Base-by-base conservation (phyloP, 2,329 filamentous ascomycete species). In the Hypoxylon sp. region DNA sequence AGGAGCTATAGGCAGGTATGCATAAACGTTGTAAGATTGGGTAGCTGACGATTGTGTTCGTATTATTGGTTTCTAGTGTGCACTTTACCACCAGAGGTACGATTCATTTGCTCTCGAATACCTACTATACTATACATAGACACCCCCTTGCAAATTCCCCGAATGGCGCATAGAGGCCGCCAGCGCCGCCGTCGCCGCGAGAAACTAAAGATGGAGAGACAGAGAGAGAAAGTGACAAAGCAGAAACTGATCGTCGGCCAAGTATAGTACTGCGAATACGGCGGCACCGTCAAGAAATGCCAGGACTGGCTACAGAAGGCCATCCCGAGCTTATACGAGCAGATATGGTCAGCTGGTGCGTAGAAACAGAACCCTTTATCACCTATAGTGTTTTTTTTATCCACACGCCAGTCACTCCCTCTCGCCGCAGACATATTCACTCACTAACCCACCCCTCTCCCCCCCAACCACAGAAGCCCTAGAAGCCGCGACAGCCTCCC, bases 241-340 rank as follows among this genome's bases (percentile, higher is more conserved):
- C 15, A 26, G 19, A 63, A 51, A 67, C 61, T 60, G 41, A 63
- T 52, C 45, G 43, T 54, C 38, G 16, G 45, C 20, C 55, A 67
- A 73, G 62, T 75, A 97, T 75, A 97, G 94, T 99, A 97, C 77
- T 99, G 94, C 79, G 94, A 99, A 76, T 97, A 97, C 74, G 94
- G 94, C 68, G 93, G 92, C 60, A 97, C 92, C 27, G 87, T 89
- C 16, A 96, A 91, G 75, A 99, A 97, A 77, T 99, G 94, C 77
- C 89, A 93, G 73, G 92, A 97, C 72, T 99, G 94, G 94, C 85
- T 99, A 13, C 78, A 90, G 67, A 83, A 86, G 60, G 81, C 85
- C 60, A 81, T 96, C 64, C 82, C 86, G 2, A 78, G 81, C 35
- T 76, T 97, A 71, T 95, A 96, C 73, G 73, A 82, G 56, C 78